Conservation (phyloP, 768 basidiomycete genomes). For the Suillus lakei region DNA sequence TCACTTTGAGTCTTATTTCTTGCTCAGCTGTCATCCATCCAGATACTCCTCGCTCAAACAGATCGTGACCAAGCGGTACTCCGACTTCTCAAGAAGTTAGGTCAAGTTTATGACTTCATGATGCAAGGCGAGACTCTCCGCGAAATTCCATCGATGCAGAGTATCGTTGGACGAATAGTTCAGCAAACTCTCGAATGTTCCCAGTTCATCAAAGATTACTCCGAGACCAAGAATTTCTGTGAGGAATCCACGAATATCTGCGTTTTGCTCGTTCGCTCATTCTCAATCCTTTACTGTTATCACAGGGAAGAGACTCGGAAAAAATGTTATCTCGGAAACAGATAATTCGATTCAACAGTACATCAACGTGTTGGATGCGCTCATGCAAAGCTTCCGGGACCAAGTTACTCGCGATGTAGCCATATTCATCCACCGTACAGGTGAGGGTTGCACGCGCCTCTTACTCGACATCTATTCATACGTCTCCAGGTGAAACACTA, state of each 20-base stretch:
- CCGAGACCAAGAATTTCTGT: slow-evolving; percentile 12
- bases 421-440: too few species aligned
- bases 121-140: background rate
- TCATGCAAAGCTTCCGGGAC: background rate
- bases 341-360: background rate
- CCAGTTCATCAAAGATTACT: slow-evolving; percentile 12
- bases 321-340: background rate
- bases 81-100: slow-evolving; percentile 3
- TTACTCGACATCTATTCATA: too few species aligned
- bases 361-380: background rate
- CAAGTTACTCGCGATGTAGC: too few species aligned
- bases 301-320: slow-evolving; percentile 4
- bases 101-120: slow-evolving; percentile 9
- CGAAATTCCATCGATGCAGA: background rate
- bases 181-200: slow-evolving; percentile 10
- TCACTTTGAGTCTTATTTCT: too few species aligned
- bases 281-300: background rate
- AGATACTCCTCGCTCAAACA: slow-evolving; percentile 1
- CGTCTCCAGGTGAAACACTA: too few species aligned
- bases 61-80: background rate
- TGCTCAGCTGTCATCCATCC: too few species aligned
- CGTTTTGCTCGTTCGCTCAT: background rate
- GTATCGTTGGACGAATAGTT: background rate
- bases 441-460: too few species aligned
- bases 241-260: background rate